Evolutionary conservation across 257 asterid species (phyloP).

Genomic region (Ophiorrhiza pumila): DNA sequence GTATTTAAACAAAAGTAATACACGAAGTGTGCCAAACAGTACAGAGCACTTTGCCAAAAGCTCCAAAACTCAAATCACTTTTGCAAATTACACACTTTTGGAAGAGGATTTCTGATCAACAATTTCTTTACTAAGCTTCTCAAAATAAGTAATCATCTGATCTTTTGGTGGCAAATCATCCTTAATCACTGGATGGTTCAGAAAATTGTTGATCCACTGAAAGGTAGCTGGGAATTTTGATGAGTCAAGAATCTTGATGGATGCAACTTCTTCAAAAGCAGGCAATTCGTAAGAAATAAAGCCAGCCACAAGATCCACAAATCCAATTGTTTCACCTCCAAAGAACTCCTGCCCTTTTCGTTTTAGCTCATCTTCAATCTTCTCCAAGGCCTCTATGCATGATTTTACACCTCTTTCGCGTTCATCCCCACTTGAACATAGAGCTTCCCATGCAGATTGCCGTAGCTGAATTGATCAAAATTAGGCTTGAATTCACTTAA

Average conservation of each 20-base stretch:
- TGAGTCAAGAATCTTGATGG: constrained; percentile 29
- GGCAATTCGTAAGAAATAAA: constrained; percentile 30
- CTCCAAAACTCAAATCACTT: no score
- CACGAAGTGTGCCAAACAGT: no score
- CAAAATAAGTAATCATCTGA: no score
- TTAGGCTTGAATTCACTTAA: not conserved
- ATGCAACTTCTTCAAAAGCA: constrained; percentile 32
- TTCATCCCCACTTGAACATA: constrained; percentile 28
- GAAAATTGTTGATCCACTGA: no score
- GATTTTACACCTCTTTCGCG: constrained; percentile 28
- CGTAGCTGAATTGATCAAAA: constrained; percentile 14
- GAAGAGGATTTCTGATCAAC: no score
- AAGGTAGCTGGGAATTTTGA: no score
- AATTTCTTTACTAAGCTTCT: no score
- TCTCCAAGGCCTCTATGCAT: constrained; percentile 28
- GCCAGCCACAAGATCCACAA: constrained; percentile 36
- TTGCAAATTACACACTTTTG: no score
- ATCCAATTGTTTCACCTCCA: constrained; percentile 44
- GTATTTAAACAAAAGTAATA: no score
- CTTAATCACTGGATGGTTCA: no score
- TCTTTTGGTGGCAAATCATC: no score
- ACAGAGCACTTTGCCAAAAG: no score
- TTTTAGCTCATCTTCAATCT: constrained; percentile 21
- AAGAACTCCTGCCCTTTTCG: constrained; percentile 30
- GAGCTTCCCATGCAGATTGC: constrained; percentile 1